phyloP scores from a whole-genome alignment of 371 early-diverging fungal genomes.

The Basidiobolus heterosporus region DNA sequence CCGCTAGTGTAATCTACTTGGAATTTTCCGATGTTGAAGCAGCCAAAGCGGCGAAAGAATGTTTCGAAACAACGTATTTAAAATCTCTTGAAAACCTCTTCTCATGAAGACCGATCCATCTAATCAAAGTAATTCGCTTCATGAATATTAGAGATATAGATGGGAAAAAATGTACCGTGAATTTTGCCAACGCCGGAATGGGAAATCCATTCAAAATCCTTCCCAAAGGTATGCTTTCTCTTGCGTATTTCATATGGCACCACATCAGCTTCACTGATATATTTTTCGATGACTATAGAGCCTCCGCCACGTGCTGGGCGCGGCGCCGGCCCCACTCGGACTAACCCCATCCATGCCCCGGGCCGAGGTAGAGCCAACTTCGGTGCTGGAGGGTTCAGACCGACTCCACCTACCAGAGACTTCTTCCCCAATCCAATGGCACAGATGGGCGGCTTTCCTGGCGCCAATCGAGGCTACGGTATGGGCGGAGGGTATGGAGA shows the following conservation, averaged over 20 bases:
- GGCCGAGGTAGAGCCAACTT: constrained; percentile 10
- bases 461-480: constrained; percentile 7
- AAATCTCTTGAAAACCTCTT: background rate
- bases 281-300: constrained; percentile 7
- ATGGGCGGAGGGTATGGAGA: constrained; percentile 17
- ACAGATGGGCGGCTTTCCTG: constrained; percentile 13
- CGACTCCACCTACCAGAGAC: constrained; percentile 5
- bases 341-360: constrained; percentile 5
- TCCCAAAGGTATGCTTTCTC: constrained; percentile 21
- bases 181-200: constrained; percentile 14
- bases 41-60: constrained; percentile 18
- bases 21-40: constrained; percentile 22
- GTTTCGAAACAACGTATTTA: constrained; percentile 22
- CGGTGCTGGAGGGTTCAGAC: constrained; percentile 12
- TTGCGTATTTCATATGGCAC: too few species aligned
- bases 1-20: constrained; percentile 23
- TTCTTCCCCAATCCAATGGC: constrained; percentile 8
- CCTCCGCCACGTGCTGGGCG: constrained; percentile 14
- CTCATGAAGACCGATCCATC: too few species aligned
- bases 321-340: constrained; percentile 5
- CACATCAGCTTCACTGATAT: too few species aligned
- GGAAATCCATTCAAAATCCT: constrained; percentile 26
- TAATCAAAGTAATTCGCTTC: background rate
- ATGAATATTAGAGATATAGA: constrained; percentile 14
- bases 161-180: constrained; percentile 15